Base-by-base conservation (phyloP, 345 rosid species). In the Lepidium aucheri region DNA sequence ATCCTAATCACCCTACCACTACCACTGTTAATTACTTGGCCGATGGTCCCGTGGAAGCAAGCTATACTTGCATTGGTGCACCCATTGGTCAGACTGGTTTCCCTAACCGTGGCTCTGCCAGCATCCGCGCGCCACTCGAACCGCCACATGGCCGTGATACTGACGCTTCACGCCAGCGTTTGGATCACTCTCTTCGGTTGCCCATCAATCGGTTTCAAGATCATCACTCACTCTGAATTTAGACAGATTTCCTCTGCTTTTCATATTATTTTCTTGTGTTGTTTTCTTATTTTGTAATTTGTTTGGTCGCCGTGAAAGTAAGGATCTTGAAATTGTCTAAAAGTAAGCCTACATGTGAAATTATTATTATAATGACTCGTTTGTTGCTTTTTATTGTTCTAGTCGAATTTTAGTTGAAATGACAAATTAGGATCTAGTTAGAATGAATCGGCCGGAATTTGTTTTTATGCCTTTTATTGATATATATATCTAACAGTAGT, bases 51-150 rank as follows among this genome's bases (percentile, higher is more conserved):
- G 45, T 61, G 11, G 75, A 69, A 3, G 38, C 80, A 16, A 75
- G 50, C 74, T 85, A 87, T 78, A 77, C 95, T 20, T 90, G 95
- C 84, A 76, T 88, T 51, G 95, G 97, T 51, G 93, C 89, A 18
- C 95, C 92, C 24, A 76, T 83, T 11, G 84, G 78, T 38, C 84
- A 65, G 53, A 53, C 67, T 8, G 79, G 81, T 16, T 74, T 77
- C 44, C 69, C 79, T 3, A 69, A 61, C 11, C 70, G 74, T 58
- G 81, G 73, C 45, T 68, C 69, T 1, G 40, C 22, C 16, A 65
- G 51, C 22, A 57, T 70, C 22, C 77, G 80, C 54, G 43, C 42
- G 6, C 68, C 75, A 41, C 73, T 81, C 55, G 86, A 85, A 60
- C 61, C 77, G 49, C 78, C 83, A 52, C 74, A 75, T 74, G 76